Evolutionary conservation across 768 basidiomycete genomes (phyloP), one percentile per base, ranked within the genome.

Genomic region (Termitomyces sp.): DNA sequence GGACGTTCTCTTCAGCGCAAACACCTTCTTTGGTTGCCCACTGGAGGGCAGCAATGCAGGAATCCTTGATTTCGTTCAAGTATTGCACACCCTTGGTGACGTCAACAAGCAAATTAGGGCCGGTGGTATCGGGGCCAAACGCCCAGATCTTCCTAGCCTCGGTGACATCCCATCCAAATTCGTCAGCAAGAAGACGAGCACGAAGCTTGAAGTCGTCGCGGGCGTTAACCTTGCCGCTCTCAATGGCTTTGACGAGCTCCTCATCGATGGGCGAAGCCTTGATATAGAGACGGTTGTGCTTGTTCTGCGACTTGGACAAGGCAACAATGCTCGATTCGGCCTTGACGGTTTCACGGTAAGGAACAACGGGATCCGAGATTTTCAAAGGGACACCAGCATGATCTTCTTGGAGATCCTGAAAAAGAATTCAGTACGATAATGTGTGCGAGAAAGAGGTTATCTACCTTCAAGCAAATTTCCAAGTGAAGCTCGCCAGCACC

Each of bases 81-180:
- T 96, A 98, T 71, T 98, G 96, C 60, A 96, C 93, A 80, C 94
- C 96, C 85, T 98, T 99, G 67, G 97, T 98, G 65, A 88, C 92
- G 76, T 99, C 97, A 68, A 97, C 92, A 73, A 98, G 77, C 75
- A 99, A 74, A 79, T 99, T 98, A 58, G 96, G 87, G 46, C 96
- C 96, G 61, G 91, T 93, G 56, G 92, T 96, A 65, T 99, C 97
- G 65, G 97, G 96, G 67, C 96, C 97, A 82, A 98, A 99, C 76
- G 90, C 92, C 96, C 96, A 99, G 71, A 99, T 98, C 84, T 96
- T 98, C 70, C 97, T 83, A 65, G 96, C 96, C 69, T 98, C 96
- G 62, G 95, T 96, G 65, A 98, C 94, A 72, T 99, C 96, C 96
- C 96, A 98, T 54, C 93, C 93, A 72, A 77, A 88, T 64, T 98